A percentile compares a stretch with the other conserved stretches of the same genome.
Conservation (phyloP, 2,329 filamentous ascomycete genomes). For the Torrubiellomyces zombiae region DNA sequence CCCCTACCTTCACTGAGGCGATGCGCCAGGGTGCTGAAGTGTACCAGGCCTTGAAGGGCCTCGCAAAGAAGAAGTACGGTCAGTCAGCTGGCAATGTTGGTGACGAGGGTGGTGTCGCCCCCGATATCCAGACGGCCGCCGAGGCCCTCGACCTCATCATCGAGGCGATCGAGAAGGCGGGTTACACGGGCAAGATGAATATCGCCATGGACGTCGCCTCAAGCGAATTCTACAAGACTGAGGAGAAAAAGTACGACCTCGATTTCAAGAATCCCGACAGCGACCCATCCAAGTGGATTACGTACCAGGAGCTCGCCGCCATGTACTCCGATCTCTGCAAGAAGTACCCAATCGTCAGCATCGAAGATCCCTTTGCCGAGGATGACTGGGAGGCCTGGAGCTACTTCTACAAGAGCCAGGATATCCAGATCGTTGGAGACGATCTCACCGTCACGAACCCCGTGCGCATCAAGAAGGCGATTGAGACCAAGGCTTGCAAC, state of each 20-base stretch:
- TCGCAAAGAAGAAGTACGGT: conserved; percentile 99
- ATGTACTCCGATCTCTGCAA: conserved; percentile 73
- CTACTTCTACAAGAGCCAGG: conserved; percentile 99
- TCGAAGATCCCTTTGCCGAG: conserved; percentile 98
- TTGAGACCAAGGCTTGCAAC: conserved; percentile 97
- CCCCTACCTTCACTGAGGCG: conserved; percentile 84
- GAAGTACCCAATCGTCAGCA: conserved; percentile 98
- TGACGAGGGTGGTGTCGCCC: conserved; percentile 98
- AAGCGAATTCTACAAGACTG: conserved; percentile 97
- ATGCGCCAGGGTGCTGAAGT: conserved; percentile 94
- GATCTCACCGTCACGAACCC: conserved; percentile 99
- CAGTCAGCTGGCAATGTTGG: conserved; percentile 97
- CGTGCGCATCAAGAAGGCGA: conserved; percentile 97
- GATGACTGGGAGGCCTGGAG: conserved; percentile 99
- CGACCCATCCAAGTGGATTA: conserved; percentile 94
- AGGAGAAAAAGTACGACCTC: conserved; percentile 98
- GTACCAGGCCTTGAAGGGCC: conserved; percentile 91
- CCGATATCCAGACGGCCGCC: conserved; percentile 92
- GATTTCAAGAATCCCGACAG: conserved; percentile 99
- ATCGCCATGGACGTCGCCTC: conserved; percentile 99
- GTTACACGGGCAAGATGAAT: conserved; percentile 90
- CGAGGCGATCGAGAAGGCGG: conserved; percentile 82
- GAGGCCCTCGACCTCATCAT: conserved; percentile 96
- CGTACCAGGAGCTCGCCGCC: conserved; percentile 89
- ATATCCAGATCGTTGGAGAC: conserved; percentile 97